Base-by-base conservation (phyloP, 148 eudicot species). In the Spergularia marina region DNA sequence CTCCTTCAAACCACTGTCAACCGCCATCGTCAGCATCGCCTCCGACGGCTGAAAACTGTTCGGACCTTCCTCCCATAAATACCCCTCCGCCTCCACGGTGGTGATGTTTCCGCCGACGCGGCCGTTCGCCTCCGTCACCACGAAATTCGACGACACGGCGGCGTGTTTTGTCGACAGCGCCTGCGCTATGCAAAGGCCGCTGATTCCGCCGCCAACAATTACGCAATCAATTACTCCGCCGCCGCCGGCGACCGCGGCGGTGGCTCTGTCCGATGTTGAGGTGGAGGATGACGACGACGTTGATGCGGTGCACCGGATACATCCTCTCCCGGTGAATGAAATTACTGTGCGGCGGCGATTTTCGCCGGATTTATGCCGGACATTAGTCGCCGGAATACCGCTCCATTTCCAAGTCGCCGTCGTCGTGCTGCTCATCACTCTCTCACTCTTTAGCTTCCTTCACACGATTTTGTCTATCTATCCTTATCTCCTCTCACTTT, bases 31-130 rank as follows among this genome's bases (percentile, higher is more conserved):
- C 66, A 91, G 94, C 78, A 91, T 84, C 0, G 94, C 65, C 77
- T 89, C 97, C 8, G 97, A 91, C 1, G 97, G 97, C 83, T 91
- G 97, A 78, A 91, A 91, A 75, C 97, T 91, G 73, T 91, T 91
- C 51, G 97, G 97, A 6, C 97, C 97, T 73, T 91, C 92, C 77
- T 92, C 97, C 97, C 97, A 92, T 0, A 92, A 80, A 76, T 81
- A 92, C 11, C 97, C 97, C 67, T 87, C 90, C 65, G 82, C 77
- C 80, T 90, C 91, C 10, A 85, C 71, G 4, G 94, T 92, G 68
- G 49, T 87, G 66, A 92, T 92, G 79, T 92, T 92, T 4, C 97
- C 97, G 0, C 97, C 97, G 10, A 82, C 91, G 40, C 91, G 84
- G 21, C 88, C 87, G 66, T 84, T 89, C 0, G 92, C 88, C 81